Base-by-base conservation (phyloP, 2,329 filamentous ascomycete genomes). In the Fusarium sp. region DNA sequence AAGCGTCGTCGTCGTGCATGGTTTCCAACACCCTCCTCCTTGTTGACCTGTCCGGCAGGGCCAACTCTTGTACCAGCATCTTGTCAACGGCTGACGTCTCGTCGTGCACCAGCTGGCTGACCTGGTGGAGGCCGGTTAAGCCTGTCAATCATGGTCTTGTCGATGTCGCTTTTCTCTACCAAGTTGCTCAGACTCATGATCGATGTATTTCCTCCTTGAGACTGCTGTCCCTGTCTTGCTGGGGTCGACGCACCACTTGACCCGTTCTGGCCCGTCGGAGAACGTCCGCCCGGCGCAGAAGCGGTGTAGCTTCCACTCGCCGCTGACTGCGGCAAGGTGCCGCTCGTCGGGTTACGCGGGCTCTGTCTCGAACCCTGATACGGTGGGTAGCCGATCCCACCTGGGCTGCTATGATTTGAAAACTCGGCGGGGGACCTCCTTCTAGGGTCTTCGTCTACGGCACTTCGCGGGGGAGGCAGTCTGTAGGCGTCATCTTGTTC, bases 181-280 rank as follows among this genome's bases (percentile, higher is more conserved):
- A 83, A 72, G 53, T 81, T 82, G 67, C 78, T 80, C 36, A 83
- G 66, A 65, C 80, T 84, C 82, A 84, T 84, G 19, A 82, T 77
- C n/a, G 80, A 82, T 10, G 69, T 49, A 13, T 70, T 63, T 29
- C 64, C 68, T 45, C 67, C 65, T 51, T 68, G 65, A 21, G 59
- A 36, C 35, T 65, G 60, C 48, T 68, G 59, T 56, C 71, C 68
- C 23, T 72, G 70, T 36, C 70, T 72, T 17, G 71, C 65, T 13
- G 75, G 66, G 42, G 75, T 74, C 54, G 75, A 76, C 8, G 70
- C 64, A 53, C 72, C 76, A 57, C 76, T 77, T 21, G 74, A 76
- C 31, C 72, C 73, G 46, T 70, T 75, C 23, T 71, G 72, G 29
- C 72, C 72, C 19, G 71, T 62, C 8, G 79, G 77, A 29, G 79